Evolutionary conservation across 2,329 filamentous ascomycete genomes (phyloP), one percentile per base, ranked within the genome.

Genomic region (Aspergillus calidoustus): DNA sequence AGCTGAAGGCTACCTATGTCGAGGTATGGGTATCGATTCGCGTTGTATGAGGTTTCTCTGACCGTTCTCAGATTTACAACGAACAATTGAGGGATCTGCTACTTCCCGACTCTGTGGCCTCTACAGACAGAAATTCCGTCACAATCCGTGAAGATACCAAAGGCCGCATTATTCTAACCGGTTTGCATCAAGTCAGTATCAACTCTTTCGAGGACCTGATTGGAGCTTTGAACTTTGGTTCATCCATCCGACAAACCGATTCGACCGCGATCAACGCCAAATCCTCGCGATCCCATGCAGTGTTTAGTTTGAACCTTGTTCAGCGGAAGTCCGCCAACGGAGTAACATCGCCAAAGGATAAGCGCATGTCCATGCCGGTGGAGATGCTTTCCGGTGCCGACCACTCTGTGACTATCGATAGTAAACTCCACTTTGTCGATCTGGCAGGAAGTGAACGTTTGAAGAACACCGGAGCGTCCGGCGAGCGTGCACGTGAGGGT

Each of bases 381-480:
- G 95, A 98, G 73, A 86, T 89, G 44, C 86, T 95, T 82, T 86
- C 89, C 2, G 79, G 80, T 11, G 85, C 86, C 38, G 84, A 84
- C 53, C 68, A 77, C 43, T 87, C 86, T 77, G 85, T 98, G 47
- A 97, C 93, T 0, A 91, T 95, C 9, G 95, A 99, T 77, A 99
- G 95, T 87, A 99, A 99, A 79, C 85, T 99, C 54, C 95, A 99
- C 76, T 99, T 99, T 74, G 95, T 99, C 62, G 95, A 99, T 86
- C 81, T 99, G 76, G 95, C 95, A 55, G 95, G 95, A 67, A 98
- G 95, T 75, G 95, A 99, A 80, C 87, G 95, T 69, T 82, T 99
- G 72, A 99, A 99, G 81, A 98, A 99, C 71, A 99, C 95, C 0
- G 92, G 93, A 38, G 95, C 95, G 0, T 93, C 96, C 65, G 95